Percentiles rank a stretch among this genome's conserved stretches.
phyloP scores from a whole-genome alignment of 208 protist genomes.

The Balamuthia mandrillaris region DNA sequence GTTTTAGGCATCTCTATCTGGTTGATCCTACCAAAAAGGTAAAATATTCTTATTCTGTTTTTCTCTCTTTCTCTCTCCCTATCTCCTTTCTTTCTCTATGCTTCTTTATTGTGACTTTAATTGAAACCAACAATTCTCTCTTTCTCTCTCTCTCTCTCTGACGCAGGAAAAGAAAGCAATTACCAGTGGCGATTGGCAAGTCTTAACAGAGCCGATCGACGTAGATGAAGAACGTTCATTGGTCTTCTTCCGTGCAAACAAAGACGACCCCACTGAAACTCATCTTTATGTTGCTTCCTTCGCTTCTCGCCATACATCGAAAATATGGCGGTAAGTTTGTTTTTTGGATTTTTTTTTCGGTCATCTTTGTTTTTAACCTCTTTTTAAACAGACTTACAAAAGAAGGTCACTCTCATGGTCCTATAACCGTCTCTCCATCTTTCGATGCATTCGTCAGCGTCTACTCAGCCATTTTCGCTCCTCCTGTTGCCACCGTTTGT shows the following conservation, averaged over 20 bases:
- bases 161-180: not conserved
- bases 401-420: not conserved
- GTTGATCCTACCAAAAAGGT: not conserved
- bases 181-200: not conserved
- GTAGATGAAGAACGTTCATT: constrained; percentile 44
- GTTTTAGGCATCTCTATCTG: constrained; percentile 55
- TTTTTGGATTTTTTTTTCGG: not conserved
- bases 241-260: constrained; percentile 47
- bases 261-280: constrained; percentile 38
- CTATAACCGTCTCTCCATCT: not conserved
- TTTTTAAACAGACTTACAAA: not conserved
- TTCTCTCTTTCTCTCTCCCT: not conserved
- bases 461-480: not conserved
- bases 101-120: not conserved
- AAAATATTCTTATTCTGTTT: not conserved
- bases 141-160: not conserved
- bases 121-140: not conserved
- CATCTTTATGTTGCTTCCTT: constrained; percentile 54
- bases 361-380: not conserved
- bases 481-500: too few relatives aligned
- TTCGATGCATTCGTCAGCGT: not conserved
- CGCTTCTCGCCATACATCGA: not conserved
- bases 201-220: not conserved
- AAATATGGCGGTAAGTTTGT: not conserved
- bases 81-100: not conserved